Evolutionary conservation across 2,329 filamentous ascomycete species (phyloP), one percentile per base, ranked within the genome.

Genomic region (Colletotrichum cereale): DNA sequence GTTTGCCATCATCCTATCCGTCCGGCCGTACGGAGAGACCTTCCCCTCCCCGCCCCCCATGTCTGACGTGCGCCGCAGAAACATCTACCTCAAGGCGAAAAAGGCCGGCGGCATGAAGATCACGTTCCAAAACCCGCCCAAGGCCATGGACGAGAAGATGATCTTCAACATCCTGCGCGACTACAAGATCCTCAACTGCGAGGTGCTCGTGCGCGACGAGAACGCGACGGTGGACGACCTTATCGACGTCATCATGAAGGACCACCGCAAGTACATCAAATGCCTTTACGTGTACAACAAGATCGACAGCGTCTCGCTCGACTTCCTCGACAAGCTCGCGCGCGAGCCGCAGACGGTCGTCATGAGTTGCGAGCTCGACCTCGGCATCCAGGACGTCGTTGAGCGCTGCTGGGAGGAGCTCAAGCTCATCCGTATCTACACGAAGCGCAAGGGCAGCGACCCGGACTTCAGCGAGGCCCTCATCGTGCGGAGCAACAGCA

Each of bases 281-380:
- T 92, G 94, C 79, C 88, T 99, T 40, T 99, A 99, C 84, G 96
- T 98, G 40, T 99, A 99, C 90, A 99, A 99, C 92, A 99, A 99
- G 85, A 97, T 99, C 84, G 96, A 99, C 84, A 92, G 90, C 80
- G 93, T 99, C 72, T 96, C 93, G 52, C 89, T 99, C 75, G 95
- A 98, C 80, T 97, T 97, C 83, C 89, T 99, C 58, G 93, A 99
- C 85, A 91, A 92, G 80, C 87, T 99, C 29, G 96, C 97, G 6
- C 91, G 95, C 72, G 97, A 99, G 83, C 94, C 95, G 3, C 87
- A 98, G 81, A 98, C 97, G 0, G 94, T 93, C 34, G 96, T 99
- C 79, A 99, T 99, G 96, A 94, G 91, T 79, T 99, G 97, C 82
- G 97, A 99, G 85, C 88, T 98, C 12, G 95, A 98, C 79, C 88